Evolutionary conservation across 495 filamentous ascomycete species (phyloP).

Genomic region (Jackrogersella minutella): DNA sequence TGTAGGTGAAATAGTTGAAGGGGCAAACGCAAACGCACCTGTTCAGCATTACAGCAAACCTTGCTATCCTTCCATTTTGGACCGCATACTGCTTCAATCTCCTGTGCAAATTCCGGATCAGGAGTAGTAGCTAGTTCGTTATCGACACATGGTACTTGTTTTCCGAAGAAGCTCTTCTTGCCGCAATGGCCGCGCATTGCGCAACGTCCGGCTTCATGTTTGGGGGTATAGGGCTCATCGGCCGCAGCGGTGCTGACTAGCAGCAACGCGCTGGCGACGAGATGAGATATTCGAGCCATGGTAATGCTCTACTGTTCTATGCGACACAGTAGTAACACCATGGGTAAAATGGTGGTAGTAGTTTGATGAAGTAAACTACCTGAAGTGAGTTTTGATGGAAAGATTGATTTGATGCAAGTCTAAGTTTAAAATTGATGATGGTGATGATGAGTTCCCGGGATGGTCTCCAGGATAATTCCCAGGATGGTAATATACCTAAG

Average conservation of each 20-base stretch:
- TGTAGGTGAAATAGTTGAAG: not conserved
- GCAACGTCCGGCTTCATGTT: slow-evolving; percentile 89
- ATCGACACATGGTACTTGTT: slow-evolving; percentile 90
- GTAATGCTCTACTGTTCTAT: slow-evolving; percentile 27
- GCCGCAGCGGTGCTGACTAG: slow-evolving; percentile 44
- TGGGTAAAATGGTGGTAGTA: slow-evolving; percentile 16
- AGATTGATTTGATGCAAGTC: not conserved
- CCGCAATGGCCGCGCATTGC: slow-evolving; percentile 92
- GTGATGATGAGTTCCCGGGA: not conserved
- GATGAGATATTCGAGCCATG: slow-evolving; percentile 44
- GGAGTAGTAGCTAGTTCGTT: slow-evolving; percentile 83
- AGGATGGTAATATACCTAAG: slow-evolving; percentile 3
- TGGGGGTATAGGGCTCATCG: slow-evolving; percentile 57
- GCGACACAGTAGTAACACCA: slow-evolving; percentile 24
- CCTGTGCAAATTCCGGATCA: slow-evolving; percentile 69
- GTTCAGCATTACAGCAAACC: slow-evolving; percentile 84
- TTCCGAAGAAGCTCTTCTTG: slow-evolving; percentile 84
- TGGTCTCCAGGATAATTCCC: not conserved
- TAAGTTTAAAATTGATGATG: slow-evolving; percentile 8
- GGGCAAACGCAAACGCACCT: slow-evolving; percentile 65
- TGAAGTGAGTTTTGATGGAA: slow-evolving; percentile 2
- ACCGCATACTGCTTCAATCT: slow-evolving; percentile 87
- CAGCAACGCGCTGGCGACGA: slow-evolving; percentile 50
- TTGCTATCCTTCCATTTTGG: slow-evolving; percentile 80
- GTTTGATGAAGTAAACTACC: no score